Evolutionary conservation across 2,329 filamentous ascomycete species (phyloP), one percentile per base, ranked within the genome.

Genomic region (Fusarium armeniacum): DNA sequence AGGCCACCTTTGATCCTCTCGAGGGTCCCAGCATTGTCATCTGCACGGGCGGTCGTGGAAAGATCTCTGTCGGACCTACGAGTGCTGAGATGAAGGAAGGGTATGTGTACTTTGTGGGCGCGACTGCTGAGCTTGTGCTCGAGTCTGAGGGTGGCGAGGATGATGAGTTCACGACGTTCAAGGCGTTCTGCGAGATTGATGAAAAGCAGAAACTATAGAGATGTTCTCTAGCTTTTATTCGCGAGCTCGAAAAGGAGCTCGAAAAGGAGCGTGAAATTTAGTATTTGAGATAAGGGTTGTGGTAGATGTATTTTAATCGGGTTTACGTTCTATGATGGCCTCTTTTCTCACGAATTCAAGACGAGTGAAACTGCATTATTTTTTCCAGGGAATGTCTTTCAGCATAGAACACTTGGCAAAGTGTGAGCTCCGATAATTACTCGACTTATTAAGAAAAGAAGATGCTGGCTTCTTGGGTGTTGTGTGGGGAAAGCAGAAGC

Each of bases 21-120:
- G 89, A 91, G 9, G 96, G 96, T 0, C 96, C 96, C 0, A 97
- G 94, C 78, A 94, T 99, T 73, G 80, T 98, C 70, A 96, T 99
- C 65, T 97, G 94, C 81, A 98, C 95, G 0, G 84, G 85, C 44
- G 96, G 96, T 15, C 86, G 86, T 69, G 96, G 96, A 22, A 93
- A 86, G 73, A 95, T 99, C 67, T 90, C 89, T 8, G 93, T 98
- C 0, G 95, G 95, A 0, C 87, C 91, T 2, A 97, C 94, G 78
- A 89, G 86, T 8, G 89, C 95, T 78, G 89, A 92, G 73, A 83
- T 94, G 47, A 86, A 88, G 78, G 86, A 90, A 75, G 92, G 92
- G 0, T 90, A 90, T 75, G 90, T 94, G 32, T 94, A 89, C 79
- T 95, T 94, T 75, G 92, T 98, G 6, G 96, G 96, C 3, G 92